Evolutionary conservation across 2,329 filamentous ascomycete genomes (phyloP).

Genomic region (Uncinocarpus reesii): DNA sequence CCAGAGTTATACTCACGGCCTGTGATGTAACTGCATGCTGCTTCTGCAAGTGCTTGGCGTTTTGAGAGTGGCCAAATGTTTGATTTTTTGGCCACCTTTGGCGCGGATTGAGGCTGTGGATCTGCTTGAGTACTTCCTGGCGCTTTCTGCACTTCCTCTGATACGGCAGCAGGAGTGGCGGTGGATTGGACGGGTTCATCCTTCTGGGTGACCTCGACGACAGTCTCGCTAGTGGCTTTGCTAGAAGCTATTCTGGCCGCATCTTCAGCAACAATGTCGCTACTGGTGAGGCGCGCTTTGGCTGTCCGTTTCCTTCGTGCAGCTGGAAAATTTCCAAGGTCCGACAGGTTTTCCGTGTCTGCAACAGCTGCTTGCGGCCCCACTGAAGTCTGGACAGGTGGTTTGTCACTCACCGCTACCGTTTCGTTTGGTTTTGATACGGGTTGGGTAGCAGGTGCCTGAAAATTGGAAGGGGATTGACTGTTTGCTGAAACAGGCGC

Average conservation of each 20-base stretch:
- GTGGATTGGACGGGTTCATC: not conserved
- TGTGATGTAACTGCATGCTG: constrained; percentile 41
- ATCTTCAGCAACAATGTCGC: not conserved
- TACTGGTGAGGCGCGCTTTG: not conserved
- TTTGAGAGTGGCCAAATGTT: constrained; percentile 43
- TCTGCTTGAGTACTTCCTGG: not conserved
- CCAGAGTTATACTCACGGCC: constrained; percentile 33
- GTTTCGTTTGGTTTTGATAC: not conserved
- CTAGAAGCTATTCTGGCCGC: not conserved
- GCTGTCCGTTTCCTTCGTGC: constrained; percentile 12
- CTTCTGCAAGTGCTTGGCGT: constrained; percentile 42
- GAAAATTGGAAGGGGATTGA: not conserved
- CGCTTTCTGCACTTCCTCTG: not conserved
- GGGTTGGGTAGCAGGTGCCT: not conserved
- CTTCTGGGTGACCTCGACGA: no score
- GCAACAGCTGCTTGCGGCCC: not conserved
- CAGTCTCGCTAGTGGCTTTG: no score
- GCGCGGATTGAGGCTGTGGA: not conserved
- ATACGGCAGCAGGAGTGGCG: not conserved
- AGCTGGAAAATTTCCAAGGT: constrained; percentile 17
- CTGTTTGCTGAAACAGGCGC: not conserved
- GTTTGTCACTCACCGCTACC: not conserved
- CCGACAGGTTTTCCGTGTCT: constrained; percentile 1
- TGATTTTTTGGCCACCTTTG: constrained; percentile 16
- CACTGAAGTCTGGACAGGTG: not conserved